Percentiles rank a stretch among this genome's conserved stretches.
These are phyloP conservation scores for Candida alai DNA, from an alignment of 805 yeast species.

Conservation along the genomic window DNA sequence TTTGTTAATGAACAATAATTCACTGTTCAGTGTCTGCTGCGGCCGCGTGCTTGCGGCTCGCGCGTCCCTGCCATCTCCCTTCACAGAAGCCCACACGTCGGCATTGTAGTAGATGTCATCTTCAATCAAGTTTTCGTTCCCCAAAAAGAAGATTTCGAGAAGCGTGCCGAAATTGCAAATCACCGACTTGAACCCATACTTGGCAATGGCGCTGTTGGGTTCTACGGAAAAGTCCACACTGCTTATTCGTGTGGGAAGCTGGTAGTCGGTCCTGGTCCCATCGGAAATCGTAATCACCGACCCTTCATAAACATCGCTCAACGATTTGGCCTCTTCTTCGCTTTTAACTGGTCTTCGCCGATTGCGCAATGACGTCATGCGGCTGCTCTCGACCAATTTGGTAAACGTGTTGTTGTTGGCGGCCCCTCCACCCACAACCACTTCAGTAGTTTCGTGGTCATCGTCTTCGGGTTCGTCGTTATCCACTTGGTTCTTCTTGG, in stretches of 20 bases:
- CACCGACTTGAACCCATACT: constrained; percentile 75
- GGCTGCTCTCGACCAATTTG: constrained; percentile 10
- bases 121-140: constrained; percentile 68
- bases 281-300: constrained; percentile 65
- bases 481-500: constrained; percentile 7
- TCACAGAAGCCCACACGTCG: constrained; percentile 20
- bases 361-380: constrained; percentile 18
- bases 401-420: constrained; percentile 4
- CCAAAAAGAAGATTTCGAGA: constrained; percentile 69
- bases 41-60: background rate
- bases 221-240: background rate
- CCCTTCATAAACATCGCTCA: constrained; percentile 60
- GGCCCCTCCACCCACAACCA: background rate
- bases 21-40: constrained; percentile 31
- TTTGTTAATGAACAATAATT: constrained; percentile 50
- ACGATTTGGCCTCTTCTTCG: background rate
- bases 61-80: constrained; percentile 12
- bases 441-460: constrained; percentile 17
- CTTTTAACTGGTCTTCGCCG: constrained; percentile 9
- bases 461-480: constrained; percentile 8
- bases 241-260: constrained; percentile 33
- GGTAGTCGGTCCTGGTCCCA: constrained; percentile 59
- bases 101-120: constrained; percentile 47
- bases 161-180: constrained; percentile 72
- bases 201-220: constrained; percentile 49